A percentile compares a stretch with the other conserved stretches of the same genome.
Evolutionary conservation across 331 rosid species (phyloP).

Genomic region (Stylosanthes scabra): DNA sequence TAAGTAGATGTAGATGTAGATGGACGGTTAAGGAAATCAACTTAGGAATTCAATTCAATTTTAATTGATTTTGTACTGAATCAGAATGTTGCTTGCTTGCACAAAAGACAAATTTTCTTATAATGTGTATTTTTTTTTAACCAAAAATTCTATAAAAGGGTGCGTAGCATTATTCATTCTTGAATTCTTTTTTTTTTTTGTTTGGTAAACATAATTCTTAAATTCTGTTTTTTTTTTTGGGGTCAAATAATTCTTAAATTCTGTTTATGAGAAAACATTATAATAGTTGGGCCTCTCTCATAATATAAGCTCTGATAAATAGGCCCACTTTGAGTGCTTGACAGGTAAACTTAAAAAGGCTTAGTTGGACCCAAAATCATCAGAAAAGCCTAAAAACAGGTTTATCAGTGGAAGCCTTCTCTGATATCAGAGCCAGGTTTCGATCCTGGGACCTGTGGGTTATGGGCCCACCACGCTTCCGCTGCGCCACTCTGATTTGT

Average conservation of each 20-base stretch:
- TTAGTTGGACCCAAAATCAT: neutral
- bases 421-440: conserved; percentile 64
- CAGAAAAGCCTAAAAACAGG: neutral
- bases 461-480: conserved; percentile 90
- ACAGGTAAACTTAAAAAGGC: neutral
- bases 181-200: no score
- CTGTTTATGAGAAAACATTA: no score
- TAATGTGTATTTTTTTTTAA: no score
- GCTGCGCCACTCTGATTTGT: conserved; percentile 64
- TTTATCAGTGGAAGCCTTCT: neutral
- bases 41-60: neutral
- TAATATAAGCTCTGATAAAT: no score
- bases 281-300: conserved; percentile 11
- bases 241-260: no score
- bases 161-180: no score
- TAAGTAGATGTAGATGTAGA: neutral
- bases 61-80: neutral
- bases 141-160: no score
- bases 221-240: no score
- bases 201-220: no score
- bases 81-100: neutral
- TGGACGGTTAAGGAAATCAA: neutral
- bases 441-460: conserved; percentile 80
- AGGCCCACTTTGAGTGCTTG: neutral
- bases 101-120: neutral